Evolutionary conservation across 768 basidiomycete species (phyloP).

Genomic region (Hebeloma cylindrosporum): DNA sequence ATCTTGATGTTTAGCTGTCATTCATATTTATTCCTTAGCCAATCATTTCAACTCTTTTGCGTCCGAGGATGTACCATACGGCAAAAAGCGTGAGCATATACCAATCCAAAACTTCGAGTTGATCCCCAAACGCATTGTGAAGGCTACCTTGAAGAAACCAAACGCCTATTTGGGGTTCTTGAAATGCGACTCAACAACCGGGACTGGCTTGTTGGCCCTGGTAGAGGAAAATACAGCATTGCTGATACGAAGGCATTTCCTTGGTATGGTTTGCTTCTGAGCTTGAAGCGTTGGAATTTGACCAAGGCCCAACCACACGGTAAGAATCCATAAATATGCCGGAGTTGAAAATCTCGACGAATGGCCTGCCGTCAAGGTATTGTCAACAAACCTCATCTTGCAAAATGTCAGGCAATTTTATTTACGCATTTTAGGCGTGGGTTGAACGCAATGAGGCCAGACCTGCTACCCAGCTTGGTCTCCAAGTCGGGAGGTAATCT

Average conservation of each 20-base stretch:
- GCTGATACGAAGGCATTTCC: constrained; percentile 72
- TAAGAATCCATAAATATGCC: constrained; percentile 44
- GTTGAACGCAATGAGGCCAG: constrained; percentile 17
- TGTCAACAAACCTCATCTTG: background rate
- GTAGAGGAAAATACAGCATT: constrained; percentile 62
- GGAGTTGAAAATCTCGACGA: constrained; percentile 59
- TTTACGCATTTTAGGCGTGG: constrained; percentile 19
- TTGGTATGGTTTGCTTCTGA: constrained; percentile 46
- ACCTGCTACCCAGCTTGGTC: constrained; percentile 15
- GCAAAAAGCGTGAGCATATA: constrained; percentile 53
- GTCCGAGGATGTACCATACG: constrained; percentile 68
- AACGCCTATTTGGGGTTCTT: constrained; percentile 80
- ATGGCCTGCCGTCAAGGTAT: constrained; percentile 63
- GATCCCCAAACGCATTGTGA: constrained; percentile 2
- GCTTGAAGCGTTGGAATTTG: no score
- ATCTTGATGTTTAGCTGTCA: background rate
- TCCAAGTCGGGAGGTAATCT: constrained; percentile 13
- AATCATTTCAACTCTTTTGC: constrained; percentile 70
- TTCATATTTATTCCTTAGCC: constrained; percentile 34
- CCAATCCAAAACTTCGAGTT: no score
- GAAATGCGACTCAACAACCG: constrained; percentile 72
- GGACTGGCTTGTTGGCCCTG: constrained; percentile 80
- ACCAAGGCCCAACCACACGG: no score
- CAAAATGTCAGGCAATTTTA: background rate
- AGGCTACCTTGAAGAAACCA: constrained; percentile 82